These are phyloP conservation scores for Globisporangium carolinianum DNA, from an alignment of 352 stramenopile genomes.

Conservation along the genomic window DNA sequence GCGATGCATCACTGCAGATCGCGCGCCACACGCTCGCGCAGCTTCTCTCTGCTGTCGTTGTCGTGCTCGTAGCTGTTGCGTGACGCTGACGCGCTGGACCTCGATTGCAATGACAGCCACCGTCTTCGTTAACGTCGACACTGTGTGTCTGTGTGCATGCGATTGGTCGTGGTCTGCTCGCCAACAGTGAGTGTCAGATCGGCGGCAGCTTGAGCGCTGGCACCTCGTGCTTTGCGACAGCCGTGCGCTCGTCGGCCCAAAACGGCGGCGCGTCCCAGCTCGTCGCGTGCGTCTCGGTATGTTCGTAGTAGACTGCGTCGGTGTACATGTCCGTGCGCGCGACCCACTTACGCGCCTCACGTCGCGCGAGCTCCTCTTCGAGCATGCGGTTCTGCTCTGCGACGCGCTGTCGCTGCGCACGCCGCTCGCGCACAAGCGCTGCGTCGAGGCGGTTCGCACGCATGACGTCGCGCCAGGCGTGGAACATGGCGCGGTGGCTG, in stretches of 20 bases:
- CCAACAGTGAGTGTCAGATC: too few relatives aligned
- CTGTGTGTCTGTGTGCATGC: too few relatives aligned
- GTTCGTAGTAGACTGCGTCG: slow-evolving; percentile 59
- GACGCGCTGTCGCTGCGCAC: slow-evolving; percentile 30
- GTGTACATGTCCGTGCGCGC: slow-evolving; percentile 57
- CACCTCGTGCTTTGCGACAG: slow-evolving; percentile 2
- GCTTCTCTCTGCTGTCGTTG: too few relatives aligned
- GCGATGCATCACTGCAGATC: too few relatives aligned
- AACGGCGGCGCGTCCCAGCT: slow-evolving; percentile 41
- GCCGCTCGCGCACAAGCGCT: slow-evolving; percentile 20
- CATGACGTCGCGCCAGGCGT: slow-evolving; percentile 53
- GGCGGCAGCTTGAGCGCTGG: slow-evolving; percentile 19
- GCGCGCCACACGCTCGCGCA: too few relatives aligned
- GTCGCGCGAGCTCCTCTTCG: slow-evolving; percentile 34
- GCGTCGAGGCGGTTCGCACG: slow-evolving; percentile 26
- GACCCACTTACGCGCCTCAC: slow-evolving; percentile 46
- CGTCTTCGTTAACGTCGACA: too few relatives aligned
- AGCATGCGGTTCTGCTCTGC: slow-evolving; percentile 44
- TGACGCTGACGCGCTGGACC: too few relatives aligned
- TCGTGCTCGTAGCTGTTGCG: too few relatives aligned
- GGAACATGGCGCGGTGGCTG: slow-evolving; percentile 45
- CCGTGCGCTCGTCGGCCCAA: slow-evolving; percentile 44
- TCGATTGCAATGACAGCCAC: too few relatives aligned
- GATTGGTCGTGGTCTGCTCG: too few relatives aligned
- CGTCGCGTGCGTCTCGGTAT: slow-evolving; percentile 38